These are phyloP conservation scores for Candolleomyces efflorescens DNA, from an alignment of 768 basidiomycete species.

Conservation along the genomic window DNA sequence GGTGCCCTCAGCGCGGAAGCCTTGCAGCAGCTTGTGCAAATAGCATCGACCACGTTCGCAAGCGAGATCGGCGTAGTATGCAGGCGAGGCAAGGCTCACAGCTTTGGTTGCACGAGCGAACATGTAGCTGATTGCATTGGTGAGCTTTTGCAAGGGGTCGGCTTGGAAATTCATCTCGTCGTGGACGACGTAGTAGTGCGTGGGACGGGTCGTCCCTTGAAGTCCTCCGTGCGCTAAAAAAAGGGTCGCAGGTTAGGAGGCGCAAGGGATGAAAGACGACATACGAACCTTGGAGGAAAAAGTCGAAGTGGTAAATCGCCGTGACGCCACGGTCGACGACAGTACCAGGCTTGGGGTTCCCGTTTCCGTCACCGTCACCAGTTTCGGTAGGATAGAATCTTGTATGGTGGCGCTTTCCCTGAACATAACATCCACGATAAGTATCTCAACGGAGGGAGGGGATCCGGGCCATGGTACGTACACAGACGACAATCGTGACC, in stretches of 20 bases:
- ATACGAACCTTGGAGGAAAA: conserved; percentile 57
- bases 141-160: conserved; percentile 67
- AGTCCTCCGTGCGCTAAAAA: conserved; percentile 63
- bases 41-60: conserved; percentile 68
- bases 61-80: conserved; percentile 76
- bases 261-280: background rate
- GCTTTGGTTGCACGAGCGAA: conserved; percentile 87
- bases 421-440: background rate
- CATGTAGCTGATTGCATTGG: conserved; percentile 69
- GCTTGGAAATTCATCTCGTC: conserved; percentile 70
- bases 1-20: conserved; percentile 19
- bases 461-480: conserved; percentile 36
- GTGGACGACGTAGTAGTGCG: conserved; percentile 80
- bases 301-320: conserved; percentile 60
- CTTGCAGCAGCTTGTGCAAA: conserved; percentile 66
- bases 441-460: conserved; percentile 16
- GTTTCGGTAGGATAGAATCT: conserved; percentile 61
- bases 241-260: background rate
- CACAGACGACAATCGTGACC: conserved; percentile 74
- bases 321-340: conserved; percentile 81
- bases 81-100: conserved; percentile 77
- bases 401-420: conserved; percentile 51
- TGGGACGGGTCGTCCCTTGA: conserved; percentile 69
- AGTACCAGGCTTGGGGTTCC: conserved; percentile 75
- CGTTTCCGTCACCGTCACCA: conserved; percentile 52